phyloP scores from a whole-genome alignment of 2,329 filamentous ascomycete genomes.

The Pseudogymnoascus sp. region DNA sequence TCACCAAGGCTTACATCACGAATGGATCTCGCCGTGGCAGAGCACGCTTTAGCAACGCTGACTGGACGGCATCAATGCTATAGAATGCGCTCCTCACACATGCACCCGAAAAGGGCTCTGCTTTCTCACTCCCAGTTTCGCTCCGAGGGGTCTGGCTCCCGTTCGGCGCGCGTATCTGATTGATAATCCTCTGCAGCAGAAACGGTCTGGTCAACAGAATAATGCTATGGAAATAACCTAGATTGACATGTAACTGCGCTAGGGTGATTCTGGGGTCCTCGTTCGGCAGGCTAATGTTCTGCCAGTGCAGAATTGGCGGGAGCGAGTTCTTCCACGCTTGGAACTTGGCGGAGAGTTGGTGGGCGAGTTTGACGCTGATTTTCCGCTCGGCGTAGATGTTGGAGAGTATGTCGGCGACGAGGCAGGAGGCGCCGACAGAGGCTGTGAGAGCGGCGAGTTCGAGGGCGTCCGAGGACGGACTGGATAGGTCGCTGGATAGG shows the following conservation, averaged over 20 bases:
- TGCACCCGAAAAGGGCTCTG: conserved; percentile 35
- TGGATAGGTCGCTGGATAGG: background rate
- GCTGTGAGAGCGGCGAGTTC: conserved; percentile 1
- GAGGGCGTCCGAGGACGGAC: background rate
- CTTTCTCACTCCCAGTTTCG: conserved; percentile 32
- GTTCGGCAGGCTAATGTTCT: conserved; percentile 36
- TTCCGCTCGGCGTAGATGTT: conserved; percentile 10
- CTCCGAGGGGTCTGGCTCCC: conserved; percentile 7
- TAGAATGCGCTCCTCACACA: conserved; percentile 44
- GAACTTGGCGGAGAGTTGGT: conserved; percentile 47
- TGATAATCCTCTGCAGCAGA: conserved; percentile 34
- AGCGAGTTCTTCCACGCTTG: conserved; percentile 43
- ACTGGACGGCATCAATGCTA: conserved; percentile 40
- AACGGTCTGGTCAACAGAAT: conserved; percentile 57
- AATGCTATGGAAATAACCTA: conserved; percentile 54
- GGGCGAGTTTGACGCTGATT: conserved; percentile 48
- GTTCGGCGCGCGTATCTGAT: background rate
- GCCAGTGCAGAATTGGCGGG: conserved; percentile 41
- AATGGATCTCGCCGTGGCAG: conserved; percentile 47
- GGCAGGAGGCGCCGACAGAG: conserved; percentile 12
- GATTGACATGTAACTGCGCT: conserved; percentile 52
- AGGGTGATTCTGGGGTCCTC: conserved; percentile 42
- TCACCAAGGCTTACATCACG: conserved; percentile 39
- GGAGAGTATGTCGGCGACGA: conserved; percentile 11
- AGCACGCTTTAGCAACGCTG: conserved; percentile 36